phyloP scores from a whole-genome alignment of 2,329 filamentous ascomycete genomes.

The Diplodia mutila region DNA sequence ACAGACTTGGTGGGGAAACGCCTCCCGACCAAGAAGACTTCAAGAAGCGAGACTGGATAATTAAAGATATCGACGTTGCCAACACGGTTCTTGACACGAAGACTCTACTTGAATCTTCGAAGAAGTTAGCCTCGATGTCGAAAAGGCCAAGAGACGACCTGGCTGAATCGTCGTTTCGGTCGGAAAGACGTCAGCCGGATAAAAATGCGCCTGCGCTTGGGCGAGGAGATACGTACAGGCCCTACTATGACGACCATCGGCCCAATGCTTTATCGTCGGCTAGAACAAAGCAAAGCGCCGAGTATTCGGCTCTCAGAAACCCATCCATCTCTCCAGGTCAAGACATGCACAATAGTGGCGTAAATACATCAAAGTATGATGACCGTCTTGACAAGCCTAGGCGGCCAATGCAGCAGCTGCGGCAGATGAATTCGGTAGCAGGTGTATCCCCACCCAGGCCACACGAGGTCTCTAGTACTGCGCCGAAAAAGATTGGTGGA shows the following conservation, averaged over 20 bases:
- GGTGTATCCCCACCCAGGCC: background rate
- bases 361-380: conserved; percentile 6
- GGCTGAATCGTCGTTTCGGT: background rate
- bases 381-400: background rate
- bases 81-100: background rate
- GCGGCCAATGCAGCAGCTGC: background rate
- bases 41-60: background rate
- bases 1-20: background rate
- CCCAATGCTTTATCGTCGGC: background rate
- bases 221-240: conserved; percentile 11
- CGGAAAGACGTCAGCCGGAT: conserved; percentile 1
- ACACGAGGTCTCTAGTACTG: background rate
- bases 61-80: background rate
- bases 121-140: background rate
- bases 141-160: conserved; percentile 2
- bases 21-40: background rate
- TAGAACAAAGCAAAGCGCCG: background rate
- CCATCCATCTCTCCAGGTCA: background rate
- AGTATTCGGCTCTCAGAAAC: background rate
- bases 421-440: background rate
- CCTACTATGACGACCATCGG: background rate
- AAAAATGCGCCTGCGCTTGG: background rate
- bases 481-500: background rate
- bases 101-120: background rate
- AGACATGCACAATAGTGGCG: conserved; percentile 4